Evolutionary conservation across 345 rosid species (phyloP), one percentile per base, ranked within the genome.

Genomic region (Linum trigynum): DNA sequence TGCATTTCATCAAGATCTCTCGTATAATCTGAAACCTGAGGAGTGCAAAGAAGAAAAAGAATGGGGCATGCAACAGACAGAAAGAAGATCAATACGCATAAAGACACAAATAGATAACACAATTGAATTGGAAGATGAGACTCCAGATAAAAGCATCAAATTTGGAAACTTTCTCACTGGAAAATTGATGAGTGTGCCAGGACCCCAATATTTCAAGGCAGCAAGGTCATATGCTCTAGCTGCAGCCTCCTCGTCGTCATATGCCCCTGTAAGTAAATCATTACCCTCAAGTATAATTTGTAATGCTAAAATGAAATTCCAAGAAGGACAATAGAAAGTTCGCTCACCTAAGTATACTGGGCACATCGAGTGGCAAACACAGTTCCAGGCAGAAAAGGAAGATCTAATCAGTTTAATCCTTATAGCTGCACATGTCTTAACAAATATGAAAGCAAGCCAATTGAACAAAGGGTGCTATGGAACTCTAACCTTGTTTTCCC

Each of bases 171-270:
- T 56, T 72, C 83, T 84, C 69, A 94, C 99, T 41, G 97, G 99
- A 76, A 94, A 94, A 75, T 94, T 94, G 32, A 94, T 94, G 61
- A 94, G 96, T 17, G 98, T 92, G 67, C 96, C 99, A 57, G 97
- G 97, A 38, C 99, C 99, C 99, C 97, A 94, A 69, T 94, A 90
- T 77, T 90, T 94, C 50, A 94, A 80, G 71, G 97, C 99, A 72
- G 99, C 96, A 69, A 94, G 97, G 80, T 94, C 97, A 61, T 94
- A 94, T 45, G 99, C 99, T 82, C 99, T 82, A 65, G 99, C 96
- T 10, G 99, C 99, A 78, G 97, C 99, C 81, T 94, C 99, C 75
- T 94, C 99, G n/a, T 94, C 97, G 75, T 94, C 99, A 77, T 94
- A 94, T 64, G 99, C 99, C 72, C 99, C 97, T 94, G 77, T 32